Evolutionary conservation across 257 asterid species (phyloP).

Genomic region (Parsonsia alboflavescens): DNA sequence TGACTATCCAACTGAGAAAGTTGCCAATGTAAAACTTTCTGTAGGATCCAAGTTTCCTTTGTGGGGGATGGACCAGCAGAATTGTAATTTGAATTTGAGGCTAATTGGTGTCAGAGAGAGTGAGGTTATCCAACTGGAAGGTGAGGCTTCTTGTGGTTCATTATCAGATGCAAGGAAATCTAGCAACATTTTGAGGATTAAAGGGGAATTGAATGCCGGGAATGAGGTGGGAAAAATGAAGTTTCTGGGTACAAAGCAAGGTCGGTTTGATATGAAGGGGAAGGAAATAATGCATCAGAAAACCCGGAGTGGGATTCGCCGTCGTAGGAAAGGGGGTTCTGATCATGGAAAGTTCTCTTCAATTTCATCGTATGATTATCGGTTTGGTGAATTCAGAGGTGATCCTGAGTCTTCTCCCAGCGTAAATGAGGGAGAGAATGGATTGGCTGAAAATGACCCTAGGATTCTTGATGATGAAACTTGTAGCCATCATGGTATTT

Average conservation of each 20-base stretch:
- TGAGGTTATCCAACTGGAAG: constrained; percentile 48
- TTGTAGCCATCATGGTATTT: constrained; percentile 30
- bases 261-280: constrained; percentile 58
- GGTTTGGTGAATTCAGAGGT: constrained; percentile 22
- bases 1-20: constrained; percentile 56
- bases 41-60: constrained; percentile 58
- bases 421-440: constrained; percentile 25
- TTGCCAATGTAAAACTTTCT: constrained; percentile 52
- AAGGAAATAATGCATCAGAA: constrained; percentile 47
- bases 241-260: constrained; percentile 19
- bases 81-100: constrained; percentile 19
- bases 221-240: constrained; percentile 9
- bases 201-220: constrained; percentile 14
- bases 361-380: constrained; percentile 39
- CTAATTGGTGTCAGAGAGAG: constrained; percentile 27
- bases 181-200: constrained; percentile 17
- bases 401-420: constrained; percentile 26
- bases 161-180: constrained; percentile 43
- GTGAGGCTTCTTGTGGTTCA: constrained; percentile 61
- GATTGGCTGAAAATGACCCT: constrained; percentile 21
- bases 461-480: constrained; percentile 24
- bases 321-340: constrained; percentile 28
- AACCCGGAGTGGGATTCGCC: constrained; percentile 43
- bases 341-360: constrained; percentile 36
- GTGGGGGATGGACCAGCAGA: constrained; percentile 20